phyloP scores from a whole-genome alignment of 768 basidiomycete genomes.

The Lentinula sp. region DNA sequence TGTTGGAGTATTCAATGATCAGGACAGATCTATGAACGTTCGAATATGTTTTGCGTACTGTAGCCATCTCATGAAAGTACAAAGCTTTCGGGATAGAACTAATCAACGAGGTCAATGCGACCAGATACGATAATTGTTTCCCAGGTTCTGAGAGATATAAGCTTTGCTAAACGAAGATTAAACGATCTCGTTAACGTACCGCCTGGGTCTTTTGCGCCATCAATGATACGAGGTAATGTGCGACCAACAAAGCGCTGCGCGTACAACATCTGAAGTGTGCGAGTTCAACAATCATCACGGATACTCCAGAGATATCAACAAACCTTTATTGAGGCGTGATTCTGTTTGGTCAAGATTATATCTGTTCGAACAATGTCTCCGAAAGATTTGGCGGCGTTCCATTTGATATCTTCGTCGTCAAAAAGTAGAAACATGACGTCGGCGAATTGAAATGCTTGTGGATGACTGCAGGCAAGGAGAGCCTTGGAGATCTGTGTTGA shows the following conservation, averaged over 20 bases:
- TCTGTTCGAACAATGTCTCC: conserved; percentile 63
- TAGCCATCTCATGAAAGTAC: conserved; percentile 63
- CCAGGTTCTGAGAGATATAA: conserved; percentile 31
- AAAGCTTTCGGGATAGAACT: conserved; percentile 72
- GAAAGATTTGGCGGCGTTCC: conserved; percentile 72
- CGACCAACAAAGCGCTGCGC: conserved; percentile 69
- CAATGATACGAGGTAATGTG: conserved; percentile 71
- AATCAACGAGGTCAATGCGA: conserved; percentile 79
- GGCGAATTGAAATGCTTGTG: conserved; percentile 47
- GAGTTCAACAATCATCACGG: background rate
- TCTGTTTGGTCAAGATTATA: conserved; percentile 63
- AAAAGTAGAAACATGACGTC: conserved; percentile 68
- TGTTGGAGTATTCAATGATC: conserved; percentile 20
- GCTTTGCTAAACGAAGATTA: background rate
- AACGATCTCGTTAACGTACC: conserved; percentile 31
- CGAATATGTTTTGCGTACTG: conserved; percentile 25
- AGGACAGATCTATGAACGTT: background rate
- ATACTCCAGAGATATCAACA: conserved; percentile 9
- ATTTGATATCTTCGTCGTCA: conserved; percentile 54
- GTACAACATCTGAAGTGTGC: conserved; percentile 51
- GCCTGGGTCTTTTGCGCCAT: conserved; percentile 49
- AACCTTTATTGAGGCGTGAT: conserved; percentile 77
- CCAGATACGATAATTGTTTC: conserved; percentile 65
- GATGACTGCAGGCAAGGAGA: conserved; percentile 70
- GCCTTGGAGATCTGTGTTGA: conserved; percentile 72